Percentiles rank a stretch among this genome's conserved stretches.
phyloP scores from a whole-genome alignment of 805 yeast species.

The Yarrowia yakushimensis region DNA sequence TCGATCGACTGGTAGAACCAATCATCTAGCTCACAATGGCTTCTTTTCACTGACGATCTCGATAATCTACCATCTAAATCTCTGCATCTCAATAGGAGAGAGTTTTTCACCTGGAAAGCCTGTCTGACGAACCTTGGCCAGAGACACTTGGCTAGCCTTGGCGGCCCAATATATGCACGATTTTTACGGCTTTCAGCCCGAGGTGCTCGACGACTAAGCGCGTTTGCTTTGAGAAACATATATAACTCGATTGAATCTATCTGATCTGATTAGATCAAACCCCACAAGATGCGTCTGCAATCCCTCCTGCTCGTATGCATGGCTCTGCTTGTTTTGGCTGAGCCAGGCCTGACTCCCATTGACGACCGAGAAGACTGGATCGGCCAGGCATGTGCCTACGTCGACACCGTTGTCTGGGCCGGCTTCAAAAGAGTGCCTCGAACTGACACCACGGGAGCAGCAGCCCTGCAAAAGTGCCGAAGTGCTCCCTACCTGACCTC shows the following conservation, averaged over 20 bases:
- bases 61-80: background rate
- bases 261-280: slow-evolving; percentile 4
- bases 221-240: background rate
- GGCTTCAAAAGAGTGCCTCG: slow-evolving; percentile 3
- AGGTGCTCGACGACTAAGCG: background rate
- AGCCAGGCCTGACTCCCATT: background rate
- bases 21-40: too few relatives aligned
- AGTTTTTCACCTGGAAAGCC: background rate
- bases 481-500: background rate
- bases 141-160: background rate
- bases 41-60: background rate
- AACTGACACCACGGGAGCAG: background rate
- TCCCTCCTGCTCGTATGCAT: background rate
- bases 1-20: too few relatives aligned
- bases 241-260: background rate
- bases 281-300: background rate
- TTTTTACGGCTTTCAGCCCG: background rate
- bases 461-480: slow-evolving; percentile 8
- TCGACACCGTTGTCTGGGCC: background rate
- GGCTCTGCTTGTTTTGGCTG: background rate
- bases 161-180: slow-evolving; percentile 4
- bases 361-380: slow-evolving; percentile 10
- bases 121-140: background rate
- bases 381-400: background rate
- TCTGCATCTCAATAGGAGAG: background rate